Evolutionary conservation across 2,329 filamentous ascomycete species (phyloP).

Genomic region (Coleophoma cylindrospora): DNA sequence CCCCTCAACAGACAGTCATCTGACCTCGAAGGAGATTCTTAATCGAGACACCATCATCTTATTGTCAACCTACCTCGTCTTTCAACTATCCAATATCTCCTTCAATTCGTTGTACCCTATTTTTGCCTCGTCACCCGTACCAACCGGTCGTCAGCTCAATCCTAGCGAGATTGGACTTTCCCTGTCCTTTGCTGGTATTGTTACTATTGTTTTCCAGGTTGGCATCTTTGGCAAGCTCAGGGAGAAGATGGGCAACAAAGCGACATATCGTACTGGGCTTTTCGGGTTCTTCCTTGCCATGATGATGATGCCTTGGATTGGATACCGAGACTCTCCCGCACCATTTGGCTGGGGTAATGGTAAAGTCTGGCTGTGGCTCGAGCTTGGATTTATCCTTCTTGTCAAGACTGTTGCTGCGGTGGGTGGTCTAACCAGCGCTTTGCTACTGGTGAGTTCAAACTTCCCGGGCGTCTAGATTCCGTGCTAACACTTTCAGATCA

Average conservation of each 20-base stretch:
- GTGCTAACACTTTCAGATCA: constrained; percentile 58
- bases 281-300: constrained; percentile 79
- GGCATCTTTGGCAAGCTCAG: constrained; percentile 78
- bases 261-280: constrained; percentile 74
- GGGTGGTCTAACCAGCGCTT: constrained; percentile 81
- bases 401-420: constrained; percentile 89
- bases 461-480: not conserved
- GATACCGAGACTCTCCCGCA: constrained; percentile 61
- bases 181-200: constrained; percentile 75
- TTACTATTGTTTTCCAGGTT: constrained; percentile 87
- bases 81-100: constrained; percentile 88
- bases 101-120: constrained; percentile 96
- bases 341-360: constrained; percentile 55
- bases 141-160: constrained; percentile 69
- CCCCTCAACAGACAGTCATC: constrained; percentile 37
- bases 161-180: constrained; percentile 82
- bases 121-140: constrained; percentile 71
- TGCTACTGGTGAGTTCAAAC: constrained; percentile 64
- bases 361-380: constrained; percentile 68
- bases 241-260: constrained; percentile 75
- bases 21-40: constrained; percentile 55
- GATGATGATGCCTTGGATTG: constrained; percentile 83
- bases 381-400: constrained; percentile 75
- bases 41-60: constrained; percentile 80
- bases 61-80: constrained; percentile 82